These are phyloP conservation scores for Andrographis paniculata DNA, from an alignment of 305 asterid species.

Conservation along the genomic window DNA sequence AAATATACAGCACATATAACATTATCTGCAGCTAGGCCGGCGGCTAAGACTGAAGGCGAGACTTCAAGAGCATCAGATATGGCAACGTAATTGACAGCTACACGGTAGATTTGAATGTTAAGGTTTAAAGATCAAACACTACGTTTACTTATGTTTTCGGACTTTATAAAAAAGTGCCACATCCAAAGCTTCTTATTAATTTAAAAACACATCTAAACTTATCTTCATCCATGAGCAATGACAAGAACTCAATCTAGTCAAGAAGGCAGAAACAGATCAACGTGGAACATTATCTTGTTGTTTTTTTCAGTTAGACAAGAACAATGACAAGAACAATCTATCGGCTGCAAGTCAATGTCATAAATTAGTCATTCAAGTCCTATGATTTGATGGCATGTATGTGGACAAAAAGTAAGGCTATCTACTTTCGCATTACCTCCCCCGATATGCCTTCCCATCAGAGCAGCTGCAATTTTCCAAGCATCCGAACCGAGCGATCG, in stretches of 20 bases:
- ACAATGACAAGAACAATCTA: too few species aligned
- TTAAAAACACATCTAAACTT: background rate
- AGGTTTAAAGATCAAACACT: too few species aligned
- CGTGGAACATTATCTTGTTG: too few species aligned
- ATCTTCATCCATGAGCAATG: background rate
- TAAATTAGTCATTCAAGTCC: too few species aligned
- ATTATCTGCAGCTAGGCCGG: slow-evolving; percentile 95
- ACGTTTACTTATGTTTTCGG: too few species aligned
- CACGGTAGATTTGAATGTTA: slow-evolving; percentile 15
- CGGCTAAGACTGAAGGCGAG: slow-evolving; percentile 78
- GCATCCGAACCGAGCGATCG: slow-evolving; percentile 72
- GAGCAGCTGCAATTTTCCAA: slow-evolving; percentile 96
- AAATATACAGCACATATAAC: slow-evolving; percentile 88
- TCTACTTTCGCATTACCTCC: slow-evolving; percentile 49
- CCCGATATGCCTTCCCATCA: slow-evolving; percentile 97
- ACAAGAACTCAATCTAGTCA: too few species aligned
- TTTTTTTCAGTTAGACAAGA: too few species aligned
- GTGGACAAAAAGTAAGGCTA: background rate
- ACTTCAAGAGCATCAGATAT: slow-evolving; percentile 74
- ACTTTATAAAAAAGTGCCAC: too few species aligned
- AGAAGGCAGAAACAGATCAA: too few species aligned
- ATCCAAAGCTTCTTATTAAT: background rate
- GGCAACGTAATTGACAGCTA: slow-evolving; percentile 95
- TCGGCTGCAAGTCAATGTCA: too few species aligned
- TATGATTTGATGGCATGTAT: background rate